These are phyloP conservation scores for Agrostemma githago DNA, from an alignment of 148 eudicot genomes.

Conservation along the genomic window DNA sequence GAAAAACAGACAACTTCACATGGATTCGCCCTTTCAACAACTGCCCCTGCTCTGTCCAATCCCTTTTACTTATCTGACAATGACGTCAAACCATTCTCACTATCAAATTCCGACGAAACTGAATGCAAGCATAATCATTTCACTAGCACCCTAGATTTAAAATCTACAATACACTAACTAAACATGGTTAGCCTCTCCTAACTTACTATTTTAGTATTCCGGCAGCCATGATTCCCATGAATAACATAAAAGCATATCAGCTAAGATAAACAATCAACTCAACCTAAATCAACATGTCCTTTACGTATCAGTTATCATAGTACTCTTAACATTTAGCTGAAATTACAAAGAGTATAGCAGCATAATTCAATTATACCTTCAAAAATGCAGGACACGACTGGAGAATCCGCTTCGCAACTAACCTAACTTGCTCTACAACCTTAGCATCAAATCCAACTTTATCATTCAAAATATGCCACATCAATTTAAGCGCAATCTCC, in stretches of 20 bases:
- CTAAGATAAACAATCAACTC: too few species aligned
- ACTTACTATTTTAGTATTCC: neutral
- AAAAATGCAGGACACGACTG: slow-evolving; percentile 14
- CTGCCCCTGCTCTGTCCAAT: slow-evolving; percentile 71
- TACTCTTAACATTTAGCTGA: neutral
- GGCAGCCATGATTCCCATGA: neutral
- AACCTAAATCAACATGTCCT: neutral
- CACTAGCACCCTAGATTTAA: too few species aligned
- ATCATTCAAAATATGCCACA: slow-evolving; percentile 48
- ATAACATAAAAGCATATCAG: too few species aligned
- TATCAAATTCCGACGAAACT: too few species aligned
- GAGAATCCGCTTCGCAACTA: slow-evolving; percentile 19
- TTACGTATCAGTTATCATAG: neutral
- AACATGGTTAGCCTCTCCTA: neutral
- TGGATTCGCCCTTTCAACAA: slow-evolving; percentile 67
- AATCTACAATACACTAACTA: neutral
- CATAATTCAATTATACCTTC: too few species aligned
- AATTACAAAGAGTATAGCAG: too few species aligned
- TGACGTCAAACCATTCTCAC: too few species aligned
- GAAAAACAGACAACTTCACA: slow-evolving; percentile 66
- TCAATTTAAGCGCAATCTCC: slow-evolving; percentile 68
- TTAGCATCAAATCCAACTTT: slow-evolving; percentile 27
- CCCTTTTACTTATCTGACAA: too few species aligned
- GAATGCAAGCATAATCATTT: too few species aligned
- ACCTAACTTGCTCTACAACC: too few species aligned